Evolutionary conservation across 768 basidiomycete genomes (phyloP).

Genomic region (Fistulinella prunicolor): DNA sequence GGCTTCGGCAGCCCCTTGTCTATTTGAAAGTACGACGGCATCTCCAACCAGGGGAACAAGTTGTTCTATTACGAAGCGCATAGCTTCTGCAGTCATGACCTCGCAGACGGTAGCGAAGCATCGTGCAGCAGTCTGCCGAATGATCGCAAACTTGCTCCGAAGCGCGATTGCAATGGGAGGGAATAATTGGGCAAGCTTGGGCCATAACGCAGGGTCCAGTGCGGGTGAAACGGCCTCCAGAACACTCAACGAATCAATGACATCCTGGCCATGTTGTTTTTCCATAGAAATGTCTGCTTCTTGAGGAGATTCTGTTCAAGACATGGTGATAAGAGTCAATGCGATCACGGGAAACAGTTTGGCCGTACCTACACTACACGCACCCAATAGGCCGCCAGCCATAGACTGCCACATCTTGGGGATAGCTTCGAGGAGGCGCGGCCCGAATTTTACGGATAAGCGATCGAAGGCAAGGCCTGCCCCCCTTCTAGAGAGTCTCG

Average conservation of each 20-base stretch:
- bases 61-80: constrained; percentile 86
- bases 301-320: constrained; percentile 46
- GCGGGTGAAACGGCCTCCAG: constrained; percentile 78
- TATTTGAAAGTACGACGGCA: constrained; percentile 63
- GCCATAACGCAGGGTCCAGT: constrained; percentile 67
- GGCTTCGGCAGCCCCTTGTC: constrained; percentile 89
- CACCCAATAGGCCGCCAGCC: constrained; percentile 69
- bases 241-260: constrained; percentile 90
- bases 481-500: constrained; percentile 78
- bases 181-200: constrained; percentile 67
- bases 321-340: neutral
- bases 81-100: constrained; percentile 79
- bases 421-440: constrained; percentile 67
- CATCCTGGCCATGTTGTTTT: constrained; percentile 77
- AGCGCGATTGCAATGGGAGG: constrained; percentile 74
- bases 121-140: constrained; percentile 82
- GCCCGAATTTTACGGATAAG: constrained; percentile 74
- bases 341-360: neutral
- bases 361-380: constrained; percentile 61
- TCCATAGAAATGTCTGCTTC: constrained; percentile 65
- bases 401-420: constrained; percentile 96
- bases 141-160: constrained; percentile 85
- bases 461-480: constrained; percentile 80
- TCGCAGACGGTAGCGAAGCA: constrained; percentile 88
- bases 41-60: constrained; percentile 83